Evolutionary conservation across 176 grass and related monocot species (phyloP).

Genomic region (Zoysia japonica): DNA sequence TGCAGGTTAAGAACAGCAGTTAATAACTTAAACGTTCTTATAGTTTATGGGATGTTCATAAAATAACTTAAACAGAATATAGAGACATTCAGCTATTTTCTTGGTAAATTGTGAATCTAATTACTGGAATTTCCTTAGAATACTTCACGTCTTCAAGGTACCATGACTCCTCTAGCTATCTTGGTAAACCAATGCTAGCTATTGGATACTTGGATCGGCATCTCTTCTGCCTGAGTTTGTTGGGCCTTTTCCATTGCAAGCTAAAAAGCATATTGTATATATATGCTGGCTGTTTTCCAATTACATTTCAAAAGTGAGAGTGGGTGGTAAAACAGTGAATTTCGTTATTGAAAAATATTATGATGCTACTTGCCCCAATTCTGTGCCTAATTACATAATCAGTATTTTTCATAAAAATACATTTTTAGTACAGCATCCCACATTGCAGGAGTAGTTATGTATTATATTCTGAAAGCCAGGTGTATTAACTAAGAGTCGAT

Average conservation of each 20-base stretch:
- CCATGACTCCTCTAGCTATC: neutral
- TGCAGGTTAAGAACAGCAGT: neutral
- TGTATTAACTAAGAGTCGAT: neutral
- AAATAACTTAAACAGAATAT: conserved; percentile 2
- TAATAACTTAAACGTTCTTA: neutral
- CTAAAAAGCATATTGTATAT: neutral
- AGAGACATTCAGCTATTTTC: neutral
- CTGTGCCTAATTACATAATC: neutral
- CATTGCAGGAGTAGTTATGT: too few relatives aligned
- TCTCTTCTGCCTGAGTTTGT: neutral
- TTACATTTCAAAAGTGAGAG: neutral
- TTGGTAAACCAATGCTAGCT: neutral
- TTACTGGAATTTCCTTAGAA: neutral
- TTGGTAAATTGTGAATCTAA: neutral
- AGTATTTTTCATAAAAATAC: too few relatives aligned
- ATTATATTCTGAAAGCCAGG: neutral
- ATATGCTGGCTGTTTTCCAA: too few relatives aligned
- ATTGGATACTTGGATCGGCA: neutral
- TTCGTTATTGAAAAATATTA: neutral
- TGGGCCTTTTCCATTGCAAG: neutral
- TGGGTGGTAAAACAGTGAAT: neutral
- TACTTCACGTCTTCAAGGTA: neutral
- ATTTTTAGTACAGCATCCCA: neutral
- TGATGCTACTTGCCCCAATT: neutral
- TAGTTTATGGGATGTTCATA: conserved; percentile 31